Conservation (phyloP, 306 rosid species). For the Dicorynia guianensis region DNA sequence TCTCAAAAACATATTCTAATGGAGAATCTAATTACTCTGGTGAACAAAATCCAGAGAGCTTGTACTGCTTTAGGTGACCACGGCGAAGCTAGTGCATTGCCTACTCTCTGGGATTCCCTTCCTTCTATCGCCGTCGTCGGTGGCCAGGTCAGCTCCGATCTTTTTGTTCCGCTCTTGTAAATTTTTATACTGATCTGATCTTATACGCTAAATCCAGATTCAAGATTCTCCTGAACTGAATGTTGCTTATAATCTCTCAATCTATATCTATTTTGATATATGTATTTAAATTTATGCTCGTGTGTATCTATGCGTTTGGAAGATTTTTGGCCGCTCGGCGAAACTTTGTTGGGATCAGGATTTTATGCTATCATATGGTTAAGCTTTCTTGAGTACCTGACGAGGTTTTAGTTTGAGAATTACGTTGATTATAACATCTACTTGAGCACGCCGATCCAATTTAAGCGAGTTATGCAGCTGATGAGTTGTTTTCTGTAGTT, state of each 20-base stretch:
- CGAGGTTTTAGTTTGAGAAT: background rate
- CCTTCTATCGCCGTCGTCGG: slow-evolving; percentile 98
- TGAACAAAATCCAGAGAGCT: slow-evolving; percentile 96
- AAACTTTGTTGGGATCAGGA: background rate
- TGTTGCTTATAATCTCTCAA: background rate
- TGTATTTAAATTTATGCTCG: background rate
- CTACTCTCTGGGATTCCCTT: slow-evolving; percentile 94
- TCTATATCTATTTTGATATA: too few relatives aligned
- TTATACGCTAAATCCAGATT: background rate
- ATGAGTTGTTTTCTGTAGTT: background rate
- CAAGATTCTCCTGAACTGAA: background rate
- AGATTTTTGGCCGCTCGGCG: background rate
- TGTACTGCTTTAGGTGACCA: slow-evolving; percentile 97
- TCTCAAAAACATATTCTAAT: slow-evolving; percentile 40
- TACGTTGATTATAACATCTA: background rate
- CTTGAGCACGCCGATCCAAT: background rate
- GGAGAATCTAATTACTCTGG: slow-evolving; percentile 86
- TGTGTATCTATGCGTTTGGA: background rate
- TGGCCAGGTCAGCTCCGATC: slow-evolving; percentile 78
- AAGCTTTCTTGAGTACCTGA: background rate
- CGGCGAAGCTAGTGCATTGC: slow-evolving; percentile 88
- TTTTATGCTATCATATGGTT: background rate
- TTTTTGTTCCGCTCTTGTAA: slow-evolving; percentile 24
- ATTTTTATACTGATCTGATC: background rate
- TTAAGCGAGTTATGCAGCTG: background rate